Evolutionary conservation across 768 basidiomycete genomes (phyloP).

Genomic region (Tulasnella sp.): DNA sequence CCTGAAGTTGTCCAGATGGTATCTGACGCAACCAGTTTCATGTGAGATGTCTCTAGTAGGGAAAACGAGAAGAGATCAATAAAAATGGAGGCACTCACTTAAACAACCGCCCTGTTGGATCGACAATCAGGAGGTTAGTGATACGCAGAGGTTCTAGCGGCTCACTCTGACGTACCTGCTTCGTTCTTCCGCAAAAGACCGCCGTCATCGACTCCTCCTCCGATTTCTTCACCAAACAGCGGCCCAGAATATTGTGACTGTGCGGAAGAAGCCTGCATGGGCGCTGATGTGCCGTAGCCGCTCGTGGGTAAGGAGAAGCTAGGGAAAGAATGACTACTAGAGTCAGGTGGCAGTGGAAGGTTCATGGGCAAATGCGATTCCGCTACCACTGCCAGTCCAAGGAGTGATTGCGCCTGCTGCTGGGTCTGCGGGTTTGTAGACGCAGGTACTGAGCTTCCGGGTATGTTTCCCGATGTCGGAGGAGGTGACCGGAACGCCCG

Average conservation of each 20-base stretch:
- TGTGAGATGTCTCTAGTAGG: neutral
- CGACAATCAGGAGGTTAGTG: constrained; percentile 12
- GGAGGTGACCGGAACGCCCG: neutral
- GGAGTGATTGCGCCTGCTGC: constrained; percentile 1
- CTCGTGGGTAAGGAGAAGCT: too few species aligned
- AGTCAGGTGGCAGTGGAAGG: neutral
- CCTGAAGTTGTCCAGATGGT: constrained; percentile 82
- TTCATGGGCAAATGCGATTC: neutral
- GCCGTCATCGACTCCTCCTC: neutral
- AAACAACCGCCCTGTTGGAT: neutral
- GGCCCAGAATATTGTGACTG: neutral
- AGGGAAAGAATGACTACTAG: too few species aligned
- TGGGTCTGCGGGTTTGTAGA: neutral
- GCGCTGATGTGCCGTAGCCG: too few species aligned
- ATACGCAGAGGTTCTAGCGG: too few species aligned
- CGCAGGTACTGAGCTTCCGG: neutral
- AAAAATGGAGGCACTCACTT: neutral
- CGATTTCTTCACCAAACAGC: neutral
- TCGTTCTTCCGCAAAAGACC: constrained; percentile 45
- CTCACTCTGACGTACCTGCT: constrained; percentile 53
- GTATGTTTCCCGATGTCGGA: neutral
- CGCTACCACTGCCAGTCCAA: neutral
- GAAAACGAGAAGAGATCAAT: too few species aligned
- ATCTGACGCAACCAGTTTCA: constrained; percentile 35
- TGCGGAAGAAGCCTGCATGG: too few species aligned